Percentiles rank a stretch among this genome's conserved stretches.
phyloP scores from a whole-genome alignment of 768 basidiomycete genomes.

The Cyclocybe cylindracea region DNA sequence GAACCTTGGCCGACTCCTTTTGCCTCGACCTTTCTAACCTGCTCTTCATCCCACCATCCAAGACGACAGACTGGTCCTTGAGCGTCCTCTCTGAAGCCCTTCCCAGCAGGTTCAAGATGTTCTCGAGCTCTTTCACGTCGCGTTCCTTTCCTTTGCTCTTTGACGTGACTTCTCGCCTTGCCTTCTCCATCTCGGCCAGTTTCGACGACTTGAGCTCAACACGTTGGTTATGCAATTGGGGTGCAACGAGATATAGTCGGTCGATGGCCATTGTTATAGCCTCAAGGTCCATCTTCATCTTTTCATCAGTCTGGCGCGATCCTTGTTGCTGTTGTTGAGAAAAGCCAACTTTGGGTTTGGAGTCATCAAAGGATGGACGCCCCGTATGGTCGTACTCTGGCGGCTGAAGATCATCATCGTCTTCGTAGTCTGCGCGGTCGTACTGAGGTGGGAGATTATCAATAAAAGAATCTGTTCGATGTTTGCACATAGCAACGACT shows the following conservation, averaged over 20 bases:
- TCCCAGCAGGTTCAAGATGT: slow-evolving; percentile 69
- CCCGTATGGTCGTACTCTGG: slow-evolving; percentile 55
- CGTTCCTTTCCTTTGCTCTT: slow-evolving; percentile 42
- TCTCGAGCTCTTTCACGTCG: slow-evolving; percentile 62
- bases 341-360: slow-evolving; percentile 28
- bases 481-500: slow-evolving; percentile 66
- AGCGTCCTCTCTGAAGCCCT: slow-evolving; percentile 70
- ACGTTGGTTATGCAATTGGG: slow-evolving; percentile 89
- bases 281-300: slow-evolving; percentile 86
- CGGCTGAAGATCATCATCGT: slow-evolving; percentile 36
- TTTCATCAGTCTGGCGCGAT: slow-evolving; percentile 54
- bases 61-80: slow-evolving; percentile 66
- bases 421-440: slow-evolving; percentile 56
- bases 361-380: slow-evolving; percentile 37
- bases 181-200: slow-evolving; percentile 72
- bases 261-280: slow-evolving; percentile 87
- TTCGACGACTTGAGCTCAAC: slow-evolving; percentile 83
- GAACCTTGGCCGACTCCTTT: slow-evolving; percentile 66
- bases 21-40: slow-evolving; percentile 55
- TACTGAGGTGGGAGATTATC: slow-evolving; percentile 52
- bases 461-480: slow-evolving; percentile 44
- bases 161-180: slow-evolving; percentile 42
- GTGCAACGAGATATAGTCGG: slow-evolving; percentile 79
- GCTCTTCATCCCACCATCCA: slow-evolving; percentile 61
- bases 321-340: slow-evolving; percentile 23